phyloP scores from a whole-genome alignment of 352 stramenopile species.

The Globisporangium irregulare region DNA sequence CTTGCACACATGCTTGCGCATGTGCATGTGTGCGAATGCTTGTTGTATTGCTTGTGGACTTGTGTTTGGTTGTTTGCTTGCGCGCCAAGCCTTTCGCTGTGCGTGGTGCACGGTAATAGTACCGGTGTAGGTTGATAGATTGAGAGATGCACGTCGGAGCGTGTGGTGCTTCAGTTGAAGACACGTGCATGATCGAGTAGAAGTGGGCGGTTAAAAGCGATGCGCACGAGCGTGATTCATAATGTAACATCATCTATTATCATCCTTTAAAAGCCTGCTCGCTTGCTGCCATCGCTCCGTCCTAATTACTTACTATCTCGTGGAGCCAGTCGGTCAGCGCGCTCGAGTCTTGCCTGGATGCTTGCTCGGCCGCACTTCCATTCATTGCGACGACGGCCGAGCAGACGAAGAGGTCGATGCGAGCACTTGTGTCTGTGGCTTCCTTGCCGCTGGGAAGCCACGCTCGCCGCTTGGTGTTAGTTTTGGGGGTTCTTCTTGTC shows the following conservation, averaged over 20 bases:
- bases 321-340: not conserved
- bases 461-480: not conserved
- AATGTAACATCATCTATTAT: not conserved
- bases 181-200: too few relatives aligned
- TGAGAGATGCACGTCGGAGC: not conserved
- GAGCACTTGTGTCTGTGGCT: not conserved
- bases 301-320: not conserved
- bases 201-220: too few relatives aligned
- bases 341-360: not conserved
- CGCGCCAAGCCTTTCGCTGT: not conserved
- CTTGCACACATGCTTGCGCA: not conserved
- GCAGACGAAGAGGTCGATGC: not conserved
- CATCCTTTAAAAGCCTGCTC: not conserved
- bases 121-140: not conserved
- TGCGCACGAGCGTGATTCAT: not conserved
- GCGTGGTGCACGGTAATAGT: not conserved
- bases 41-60: not conserved
- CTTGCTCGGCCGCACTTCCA: not conserved
- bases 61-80: not conserved
- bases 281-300: not conserved
- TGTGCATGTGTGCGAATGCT: not conserved
- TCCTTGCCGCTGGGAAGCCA: constrained; percentile 6
- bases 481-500: not conserved
- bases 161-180: not conserved
- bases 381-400: not conserved